Evolutionary conservation across 2,329 filamentous ascomycete species (phyloP), one percentile per base, ranked within the genome.

Genomic region (Fusarium phyllophilum): DNA sequence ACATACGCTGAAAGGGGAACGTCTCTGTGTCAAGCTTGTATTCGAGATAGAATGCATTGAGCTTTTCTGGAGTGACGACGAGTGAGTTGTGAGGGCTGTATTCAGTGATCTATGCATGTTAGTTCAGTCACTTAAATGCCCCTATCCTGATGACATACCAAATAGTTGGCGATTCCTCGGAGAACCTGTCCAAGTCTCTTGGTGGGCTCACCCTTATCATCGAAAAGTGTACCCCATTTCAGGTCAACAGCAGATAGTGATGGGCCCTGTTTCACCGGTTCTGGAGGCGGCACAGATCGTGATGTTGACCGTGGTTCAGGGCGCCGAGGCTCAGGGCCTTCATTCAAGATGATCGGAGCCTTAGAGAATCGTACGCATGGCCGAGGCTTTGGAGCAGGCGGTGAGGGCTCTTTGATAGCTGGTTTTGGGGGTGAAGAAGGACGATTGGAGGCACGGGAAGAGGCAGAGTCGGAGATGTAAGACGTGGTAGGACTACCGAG

Each of bases 191-290:
- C 89, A 22, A 96, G 86, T 58, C 93, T 87, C 54, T 86, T 82
- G 0, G 94, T 95, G 2, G 93, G 90, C 63, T 88, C 86, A 0
- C 91, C 92, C 34, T 90, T 86, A 6, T 86, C 84, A 52, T 93
- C 90, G 78, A 97, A 97, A 6, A 97, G 81, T 15, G 86, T 86
- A 11, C 93, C 92, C 94, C 94, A 97, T 78, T 91, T 91, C 78
- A 88, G 89, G 79, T 95, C 93, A 34, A 93, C 81, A 4, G 89
- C 88, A 3, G 78, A 81, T 15, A 78, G 44, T 15, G 52, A 44
- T 14, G 68, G 62, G 1, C 42, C 66, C 5, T 63, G 62, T 8
- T 29, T 46, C 5, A 42, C 51, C 13, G 51, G 33, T 13, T 67
- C 68, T 7, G 70, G 62, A n/a, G 67, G 54, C 12, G 55, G 60